A percentile compares a stretch with the other conserved stretches of the same genome.
Evolutionary conservation across 495 filamentous ascomycete species (phyloP).

Genomic region (Neurospora pannonica): DNA sequence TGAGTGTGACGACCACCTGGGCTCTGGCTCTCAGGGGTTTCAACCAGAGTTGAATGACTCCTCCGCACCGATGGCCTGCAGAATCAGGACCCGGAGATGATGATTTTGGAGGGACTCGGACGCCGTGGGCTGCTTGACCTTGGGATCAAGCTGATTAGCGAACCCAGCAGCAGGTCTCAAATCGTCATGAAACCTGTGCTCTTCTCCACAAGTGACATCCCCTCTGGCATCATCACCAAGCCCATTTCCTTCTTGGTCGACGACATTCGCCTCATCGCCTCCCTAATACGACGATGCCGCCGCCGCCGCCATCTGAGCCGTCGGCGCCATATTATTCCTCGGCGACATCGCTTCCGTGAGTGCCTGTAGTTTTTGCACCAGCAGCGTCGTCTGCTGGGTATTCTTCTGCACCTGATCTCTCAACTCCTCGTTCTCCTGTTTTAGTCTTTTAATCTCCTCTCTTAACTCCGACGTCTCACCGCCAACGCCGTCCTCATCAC

Average conservation of each 20-base stretch:
- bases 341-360: constrained; percentile 12
- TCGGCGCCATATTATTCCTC: not conserved
- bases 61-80: not conserved
- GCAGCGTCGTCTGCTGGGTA: constrained; percentile 16
- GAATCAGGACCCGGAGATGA: not conserved
- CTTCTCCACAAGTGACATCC: too few relatives aligned
- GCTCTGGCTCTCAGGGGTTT: too few relatives aligned
- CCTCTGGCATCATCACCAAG: not conserved
- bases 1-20: too few relatives aligned
- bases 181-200: too few relatives aligned
- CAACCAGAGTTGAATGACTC: not conserved
- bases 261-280: not conserved
- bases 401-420: constrained; percentile 22
- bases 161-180: too few relatives aligned
- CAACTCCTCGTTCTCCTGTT: constrained; percentile 29
- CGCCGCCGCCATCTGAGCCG: not conserved
- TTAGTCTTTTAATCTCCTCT: constrained; percentile 31
- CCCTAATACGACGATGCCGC: not conserved
- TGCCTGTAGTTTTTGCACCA: constrained; percentile 20
- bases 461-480: constrained; percentile 16
- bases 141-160: too few relatives aligned
- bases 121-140: too few relatives aligned
- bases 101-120: too few relatives aligned
- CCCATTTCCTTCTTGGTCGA: not conserved
- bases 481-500: constrained; percentile 5